Evolutionary conservation across 768 basidiomycete genomes (phyloP), one percentile per base, ranked within the genome.

Genomic region (Macrocybe gigantea): DNA sequence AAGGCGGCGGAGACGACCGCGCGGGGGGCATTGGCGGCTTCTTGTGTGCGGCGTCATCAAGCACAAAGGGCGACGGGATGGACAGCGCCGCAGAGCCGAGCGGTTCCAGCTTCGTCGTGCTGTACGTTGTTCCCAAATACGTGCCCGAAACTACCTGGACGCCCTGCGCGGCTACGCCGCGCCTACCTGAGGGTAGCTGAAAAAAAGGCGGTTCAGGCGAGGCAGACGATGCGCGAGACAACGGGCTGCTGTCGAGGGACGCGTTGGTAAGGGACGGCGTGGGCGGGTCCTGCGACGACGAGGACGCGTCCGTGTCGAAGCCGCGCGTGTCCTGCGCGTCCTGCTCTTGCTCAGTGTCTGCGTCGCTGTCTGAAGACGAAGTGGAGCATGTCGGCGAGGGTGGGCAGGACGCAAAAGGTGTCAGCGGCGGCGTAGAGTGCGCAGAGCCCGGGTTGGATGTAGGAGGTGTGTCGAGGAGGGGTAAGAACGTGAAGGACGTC

Each of bases 241-340:
- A 54, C 5, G 67, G 67, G 41, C 66, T 69, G 55, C 68, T 69
- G 38, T 67, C 64, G 7, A 67, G 48, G 5, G 70, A 70, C 2
- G 69, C 64, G 48, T 68, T 59, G 2, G 68, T 65, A 7, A 69
- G 56, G 0, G 70, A 59, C 0, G 69, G 68, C 0, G 68, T 72
- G 0, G 67, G 64, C 0, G 67, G 64, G 49, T 65, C 65, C 5
- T 55, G 58, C n/a, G 61, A 62, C 36, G 52, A 50, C 8, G 63
- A 63, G 1, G 52, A 50, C 30, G 49, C 41, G 31, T 47, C 52
- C 39, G 45, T 44, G 7, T 52, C 52, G 22, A 22, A 22, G 22
- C 22, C 22, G 22, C 22, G 22, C 22, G 22, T 4, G 22, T 22
- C 22, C 22, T 22, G 22, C 22, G 22, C 22, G 22, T 22, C 22